These are phyloP conservation scores for Sophora flavescens DNA, from an alignment of 306 rosid species.

Conservation along the genomic window DNA sequence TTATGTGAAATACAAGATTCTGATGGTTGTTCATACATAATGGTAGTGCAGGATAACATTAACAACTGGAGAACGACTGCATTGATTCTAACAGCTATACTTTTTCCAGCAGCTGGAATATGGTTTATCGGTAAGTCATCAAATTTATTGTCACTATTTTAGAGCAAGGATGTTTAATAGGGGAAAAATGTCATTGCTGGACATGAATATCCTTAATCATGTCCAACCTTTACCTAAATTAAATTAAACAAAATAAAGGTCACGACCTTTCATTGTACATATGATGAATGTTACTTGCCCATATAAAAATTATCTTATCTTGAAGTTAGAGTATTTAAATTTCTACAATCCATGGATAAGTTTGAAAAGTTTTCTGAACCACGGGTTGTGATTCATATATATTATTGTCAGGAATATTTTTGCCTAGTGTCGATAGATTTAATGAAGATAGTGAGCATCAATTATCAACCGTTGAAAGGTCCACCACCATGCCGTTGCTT, in stretches of 20 bases:
- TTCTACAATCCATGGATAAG: too few species aligned
- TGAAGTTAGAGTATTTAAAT: neutral
- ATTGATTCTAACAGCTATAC: conserved; percentile 70
- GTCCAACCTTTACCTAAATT: neutral
- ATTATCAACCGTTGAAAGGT: conserved; percentile 42
- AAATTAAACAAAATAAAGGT: too few species aligned
- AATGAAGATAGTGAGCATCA: conserved; percentile 60
- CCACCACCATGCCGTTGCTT: conserved; percentile 67
- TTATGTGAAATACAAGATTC: neutral
- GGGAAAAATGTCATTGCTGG: neutral
- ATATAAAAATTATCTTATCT: conserved; percentile 11
- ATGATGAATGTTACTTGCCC: neutral
- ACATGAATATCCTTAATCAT: neutral
- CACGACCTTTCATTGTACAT: neutral
- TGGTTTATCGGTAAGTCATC: conserved; percentile 79
- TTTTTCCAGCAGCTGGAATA: conserved; percentile 72
- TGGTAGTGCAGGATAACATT: conserved; percentile 62
- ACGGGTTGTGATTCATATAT: neutral
- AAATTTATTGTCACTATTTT: neutral
- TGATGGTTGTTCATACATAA: conserved; percentile 30
- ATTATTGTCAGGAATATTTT: conserved; percentile 69
- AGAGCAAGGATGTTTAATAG: neutral
- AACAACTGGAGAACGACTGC: conserved; percentile 79
- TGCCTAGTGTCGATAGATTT: conserved; percentile 67
- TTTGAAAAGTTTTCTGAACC: conserved; percentile 21